Evolutionary conservation across 2,329 filamentous ascomycete species (phyloP), one percentile per base, ranked within the genome.

Genomic region (Diaporthe longicolla): DNA sequence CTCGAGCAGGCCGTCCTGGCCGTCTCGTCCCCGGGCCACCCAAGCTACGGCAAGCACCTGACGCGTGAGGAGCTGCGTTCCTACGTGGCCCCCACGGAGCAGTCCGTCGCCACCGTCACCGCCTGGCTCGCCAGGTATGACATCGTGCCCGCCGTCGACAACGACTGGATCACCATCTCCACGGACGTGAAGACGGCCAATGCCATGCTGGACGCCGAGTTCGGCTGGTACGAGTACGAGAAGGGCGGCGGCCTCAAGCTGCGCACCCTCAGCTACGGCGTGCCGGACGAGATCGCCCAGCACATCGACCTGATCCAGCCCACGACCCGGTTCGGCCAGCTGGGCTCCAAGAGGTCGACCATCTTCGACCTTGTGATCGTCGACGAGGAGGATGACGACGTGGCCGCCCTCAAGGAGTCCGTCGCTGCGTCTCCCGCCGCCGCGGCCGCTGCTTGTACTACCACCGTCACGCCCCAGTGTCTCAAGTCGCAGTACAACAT

Each of bases 281-380:
- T 93, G 1, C 92, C 92, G 0, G 84, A 84, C 68, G 81, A 85
- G 0, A 81, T 93, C 10, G 85, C 86, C 70, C 78, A 83, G 57
- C 85, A 90, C 77, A 85, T 93, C 73, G 88, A 89, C 73, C 85
- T 92, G 79, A 89, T 93, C 65, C 90, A 93, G 80, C 91, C 91
- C 0, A 93, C 91, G 0, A 93, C 89, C 5, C 85, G 88, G 52
- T 93, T 93, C 74, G 88, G 89, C 24, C 83, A 86, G 72, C 84
- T 88, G 29, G 81, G 80, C 40, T 77, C 86, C 2, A 85, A 88
- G 73, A 79, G 77, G 58, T 84, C 80, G 35, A 81, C 81, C 8
- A 80, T 88, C 71, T 87, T 81, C 72, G 79, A 84, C 17, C 52
- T 68, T 1, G 77, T 82, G 66, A 77, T 81, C 61, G 78, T 79